A percentile compares a stretch with the other conserved stretches of the same genome.
Evolutionary conservation across 352 stramenopile genomes (phyloP).

Genomic region (Globisporangium cylindrosporum): DNA sequence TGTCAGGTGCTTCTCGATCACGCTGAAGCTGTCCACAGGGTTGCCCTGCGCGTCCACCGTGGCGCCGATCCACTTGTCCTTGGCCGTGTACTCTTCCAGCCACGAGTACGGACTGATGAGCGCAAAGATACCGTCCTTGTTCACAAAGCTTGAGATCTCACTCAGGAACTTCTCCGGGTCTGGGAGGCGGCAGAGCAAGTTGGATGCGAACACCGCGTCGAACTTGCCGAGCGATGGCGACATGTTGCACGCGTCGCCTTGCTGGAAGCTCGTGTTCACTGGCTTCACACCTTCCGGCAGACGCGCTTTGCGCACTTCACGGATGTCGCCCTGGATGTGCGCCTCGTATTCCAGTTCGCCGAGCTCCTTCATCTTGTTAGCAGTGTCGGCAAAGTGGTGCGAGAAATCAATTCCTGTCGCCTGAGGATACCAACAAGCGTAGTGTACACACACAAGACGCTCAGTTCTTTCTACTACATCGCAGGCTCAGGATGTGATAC

Average conservation of each 20-base stretch:
- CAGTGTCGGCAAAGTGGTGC: constrained; percentile 85
- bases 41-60: constrained; percentile 35
- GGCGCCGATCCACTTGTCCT: constrained; percentile 85
- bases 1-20: constrained; percentile 54
- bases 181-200: constrained; percentile 95
- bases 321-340: constrained; percentile 88
- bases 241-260: constrained; percentile 93
- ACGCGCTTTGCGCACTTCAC: constrained; percentile 44
- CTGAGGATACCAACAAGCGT: constrained; percentile 18
- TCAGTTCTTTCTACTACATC: not conserved
- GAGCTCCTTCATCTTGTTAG: constrained; percentile 83
- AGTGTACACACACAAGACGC: not conserved
- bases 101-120: constrained; percentile 97
- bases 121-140: constrained; percentile 90
- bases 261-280: constrained; percentile 84
- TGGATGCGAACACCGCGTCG: constrained; percentile 94
- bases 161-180: constrained; percentile 90
- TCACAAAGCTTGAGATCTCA: constrained; percentile 84
- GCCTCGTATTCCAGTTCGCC: constrained; percentile 83
- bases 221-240: constrained; percentile 81
- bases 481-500: not conserved
- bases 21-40: constrained; percentile 65
- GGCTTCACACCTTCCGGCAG: constrained; percentile 63
- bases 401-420: constrained; percentile 94
- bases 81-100: constrained; percentile 95